Evolutionary conservation across 176 grass and related monocot genomes (phyloP).

Genomic region (Themeda triandra): DNA sequence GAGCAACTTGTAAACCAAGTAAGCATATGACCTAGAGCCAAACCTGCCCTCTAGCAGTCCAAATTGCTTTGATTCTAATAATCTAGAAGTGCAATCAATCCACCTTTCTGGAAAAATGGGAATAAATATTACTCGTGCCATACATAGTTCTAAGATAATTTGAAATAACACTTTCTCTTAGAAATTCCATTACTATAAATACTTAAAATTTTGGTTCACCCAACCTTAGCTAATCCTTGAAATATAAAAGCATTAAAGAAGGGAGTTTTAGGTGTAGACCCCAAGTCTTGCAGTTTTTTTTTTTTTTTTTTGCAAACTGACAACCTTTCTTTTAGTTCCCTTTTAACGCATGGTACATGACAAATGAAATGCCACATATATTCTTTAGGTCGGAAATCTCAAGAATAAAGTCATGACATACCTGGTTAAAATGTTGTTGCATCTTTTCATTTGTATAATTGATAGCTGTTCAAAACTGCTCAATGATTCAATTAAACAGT

Average conservation of each 20-base stretch:
- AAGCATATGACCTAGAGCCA: no score
- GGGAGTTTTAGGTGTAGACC: background rate
- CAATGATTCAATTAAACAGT: conserved; percentile 19
- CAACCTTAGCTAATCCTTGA: conserved; percentile 3
- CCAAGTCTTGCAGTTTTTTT: conserved; percentile 6
- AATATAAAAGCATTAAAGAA: background rate
- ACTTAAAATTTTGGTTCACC: background rate
- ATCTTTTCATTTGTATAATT: conserved; percentile 99
- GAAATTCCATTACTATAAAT: conserved; percentile 21
- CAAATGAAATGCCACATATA: conserved; percentile 33
- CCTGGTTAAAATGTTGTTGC: conserved; percentile 99
- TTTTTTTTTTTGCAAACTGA: background rate
- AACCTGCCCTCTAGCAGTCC: no score
- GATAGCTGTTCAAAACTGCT: conserved; percentile 95
- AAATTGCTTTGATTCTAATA: no score
- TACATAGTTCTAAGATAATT: background rate
- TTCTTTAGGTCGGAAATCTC: conserved; percentile 26
- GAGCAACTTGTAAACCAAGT: no score
- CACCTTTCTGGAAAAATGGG: conserved; percentile 88
- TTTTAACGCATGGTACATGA: conserved; percentile 97
- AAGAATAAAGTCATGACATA: conserved; percentile 33
- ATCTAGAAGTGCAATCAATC: conserved; percentile 94
- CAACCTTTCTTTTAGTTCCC: conserved; percentile 85
- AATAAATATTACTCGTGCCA: conserved; percentile 30
- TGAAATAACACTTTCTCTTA: background rate